Evolutionary conservation across 169 alveolate species (phyloP).

Genomic region (Cystoisospora suis): DNA sequence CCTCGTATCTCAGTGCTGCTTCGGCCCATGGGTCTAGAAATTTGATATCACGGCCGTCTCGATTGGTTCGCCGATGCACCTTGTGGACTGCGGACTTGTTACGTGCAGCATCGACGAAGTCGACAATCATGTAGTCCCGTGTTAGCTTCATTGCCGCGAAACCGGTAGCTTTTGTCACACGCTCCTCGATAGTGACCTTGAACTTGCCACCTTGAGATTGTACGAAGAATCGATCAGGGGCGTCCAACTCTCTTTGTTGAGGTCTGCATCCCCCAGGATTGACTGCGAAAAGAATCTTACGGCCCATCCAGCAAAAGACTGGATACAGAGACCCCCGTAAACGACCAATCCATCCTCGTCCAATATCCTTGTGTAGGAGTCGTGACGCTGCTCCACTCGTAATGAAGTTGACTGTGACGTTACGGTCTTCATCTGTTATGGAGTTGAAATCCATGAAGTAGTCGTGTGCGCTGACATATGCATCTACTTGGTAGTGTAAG

Average conservation of each 20-base stretch:
- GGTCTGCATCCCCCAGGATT: constrained; percentile 62
- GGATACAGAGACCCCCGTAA: constrained; percentile 49
- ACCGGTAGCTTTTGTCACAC: constrained; percentile 31
- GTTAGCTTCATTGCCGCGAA: constrained; percentile 47
- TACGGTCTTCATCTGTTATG: constrained; percentile 37
- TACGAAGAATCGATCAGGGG: constrained; percentile 34
- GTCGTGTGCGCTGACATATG: constrained; percentile 47
- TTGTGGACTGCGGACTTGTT: constrained; percentile 16
- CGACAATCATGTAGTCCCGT: constrained; percentile 38
- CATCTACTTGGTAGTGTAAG: constrained; percentile 57
- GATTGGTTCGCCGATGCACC: constrained; percentile 46
- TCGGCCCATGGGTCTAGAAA: constrained; percentile 51
- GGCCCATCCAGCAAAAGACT: constrained; percentile 47
- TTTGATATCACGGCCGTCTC: constrained; percentile 27
- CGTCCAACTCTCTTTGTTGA: constrained; percentile 21
- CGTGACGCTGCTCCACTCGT: constrained; percentile 55
- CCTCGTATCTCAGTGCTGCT: constrained; percentile 28
- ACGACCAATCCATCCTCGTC: constrained; percentile 53
- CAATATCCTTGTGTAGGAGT: neutral
- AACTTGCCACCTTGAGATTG: constrained; percentile 33
- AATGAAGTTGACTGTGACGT: constrained; percentile 43
- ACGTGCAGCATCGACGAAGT: constrained; percentile 17
- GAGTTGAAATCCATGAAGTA: constrained; percentile 36
- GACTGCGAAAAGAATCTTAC: constrained; percentile 9
- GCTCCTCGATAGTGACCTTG: constrained; percentile 35